Percentiles rank a stretch among this genome's conserved stretches.
These are phyloP conservation scores for Backusella tuberculispora DNA, from an alignment of 192 early-diverging fungal genomes.

Conservation along the genomic window DNA sequence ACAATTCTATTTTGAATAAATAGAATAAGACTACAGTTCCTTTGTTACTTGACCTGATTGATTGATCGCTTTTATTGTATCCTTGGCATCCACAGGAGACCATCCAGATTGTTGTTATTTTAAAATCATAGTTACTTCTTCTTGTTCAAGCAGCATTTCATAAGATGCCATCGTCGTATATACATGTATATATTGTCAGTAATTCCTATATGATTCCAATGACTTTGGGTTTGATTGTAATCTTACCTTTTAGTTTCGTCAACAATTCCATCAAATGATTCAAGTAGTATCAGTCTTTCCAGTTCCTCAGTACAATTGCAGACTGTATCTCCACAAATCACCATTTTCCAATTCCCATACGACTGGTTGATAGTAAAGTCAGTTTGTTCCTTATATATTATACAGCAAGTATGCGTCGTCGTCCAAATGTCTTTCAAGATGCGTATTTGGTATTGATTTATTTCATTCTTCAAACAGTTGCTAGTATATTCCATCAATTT, in stretches of 20 bases:
- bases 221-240: conserved; percentile 15
- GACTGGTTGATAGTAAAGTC: conserved; percentile 20
- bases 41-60: conserved; percentile 13
- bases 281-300: conserved; percentile 15
- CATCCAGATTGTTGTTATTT: background rate
- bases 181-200: conserved; percentile 16
- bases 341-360: conserved; percentile 16
- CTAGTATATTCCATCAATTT: conserved; percentile 23
- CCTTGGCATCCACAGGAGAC: background rate
- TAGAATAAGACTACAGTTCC: conserved; percentile 4
- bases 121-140: background rate
- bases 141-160: conserved; percentile 12
- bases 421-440: conserved; percentile 13
- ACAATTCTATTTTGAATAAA: conserved; percentile 10
- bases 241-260: conserved; percentile 15
- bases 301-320: conserved; percentile 14
- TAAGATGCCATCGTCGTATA: conserved; percentile 5
- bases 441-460: conserved; percentile 6
- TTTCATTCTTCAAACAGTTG: conserved; percentile 20
- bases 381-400: conserved; percentile 9
- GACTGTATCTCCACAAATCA: conserved; percentile 14
- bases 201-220: conserved; percentile 18
- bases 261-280: conserved; percentile 16
- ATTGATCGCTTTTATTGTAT: conserved; percentile 8
- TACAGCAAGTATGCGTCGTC: conserved; percentile 21